Evolutionary conservation across 495 filamentous ascomycete genomes (phyloP), one percentile per base, ranked within the genome.

Genomic region (Neurospora sp.): DNA sequence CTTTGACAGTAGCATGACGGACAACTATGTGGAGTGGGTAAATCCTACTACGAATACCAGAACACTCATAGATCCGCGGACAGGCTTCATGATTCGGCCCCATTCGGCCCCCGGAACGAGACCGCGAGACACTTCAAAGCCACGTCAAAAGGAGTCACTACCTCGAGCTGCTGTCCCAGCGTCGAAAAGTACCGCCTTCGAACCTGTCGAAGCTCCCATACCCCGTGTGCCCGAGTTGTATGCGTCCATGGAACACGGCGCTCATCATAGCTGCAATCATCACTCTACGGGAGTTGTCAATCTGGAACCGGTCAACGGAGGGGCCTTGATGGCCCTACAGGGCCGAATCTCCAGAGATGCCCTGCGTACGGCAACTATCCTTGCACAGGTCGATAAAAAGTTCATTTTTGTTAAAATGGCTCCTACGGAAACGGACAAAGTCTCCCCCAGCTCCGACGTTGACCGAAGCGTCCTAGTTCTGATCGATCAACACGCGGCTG

Each of bases 401-500:
- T 99, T 94, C 78, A 93, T 99, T 59, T 82, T 99, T 4, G 85
- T 87, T 31, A 92, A 88, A 65, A 6, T 65, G 74, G 82, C 92
- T 45, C 75, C 73, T 17, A 37, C 77, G 68, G 14, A 45, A 68
- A 44, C 4, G 73, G 12, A 68, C 27, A 42, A 20, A n/a, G 14
- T 65, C 53, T 16, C 6, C 17, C 35, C 10, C 3, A 40, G 3
- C 40, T 4, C 35, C 5, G 74, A 68, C 4, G 3, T 53, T 14
- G 69, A 72, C 12, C 6, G 8, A 12, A 31, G 53, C 3, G 53
- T 88, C 12, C 83, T 99, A 1, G 86, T 96, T 0, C 84, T 98
- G 10, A 87, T 99, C 61, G 96, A 99, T 78, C 96, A 99, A 76
- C 96, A 99, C 78, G 96, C 96, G 10, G 96, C 95, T 1, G 93